A percentile compares a stretch with the other conserved stretches of the same genome.
Conservation (phyloP, 805 yeast genomes). For the Metschnikowia cubensis region DNA sequence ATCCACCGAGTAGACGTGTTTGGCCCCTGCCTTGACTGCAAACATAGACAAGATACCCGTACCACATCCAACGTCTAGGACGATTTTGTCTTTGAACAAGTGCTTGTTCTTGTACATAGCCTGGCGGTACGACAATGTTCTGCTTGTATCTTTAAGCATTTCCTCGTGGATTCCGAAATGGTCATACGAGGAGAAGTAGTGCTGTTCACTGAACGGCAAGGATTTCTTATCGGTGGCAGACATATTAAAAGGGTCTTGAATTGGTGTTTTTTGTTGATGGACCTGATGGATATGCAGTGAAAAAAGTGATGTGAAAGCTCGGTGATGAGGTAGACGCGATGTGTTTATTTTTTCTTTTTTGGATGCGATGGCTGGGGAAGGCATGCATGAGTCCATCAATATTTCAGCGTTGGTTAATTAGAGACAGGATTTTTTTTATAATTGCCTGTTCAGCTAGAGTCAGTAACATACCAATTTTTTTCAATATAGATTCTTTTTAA, state of each 20-base stretch:
- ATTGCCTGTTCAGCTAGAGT: too few species aligned
- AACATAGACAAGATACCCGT: constrained; percentile 97
- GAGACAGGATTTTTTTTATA: background rate
- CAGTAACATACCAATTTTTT: too few species aligned
- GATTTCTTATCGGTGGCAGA: constrained; percentile 66
- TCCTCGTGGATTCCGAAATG: constrained; percentile 98
- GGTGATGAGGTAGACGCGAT: constrained; percentile 1
- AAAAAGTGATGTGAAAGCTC: constrained; percentile 1
- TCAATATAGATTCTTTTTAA: background rate
- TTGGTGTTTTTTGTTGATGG: background rate
- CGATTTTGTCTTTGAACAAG: constrained; percentile 87
- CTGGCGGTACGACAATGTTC: constrained; percentile 87
- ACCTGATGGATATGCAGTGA: background rate
- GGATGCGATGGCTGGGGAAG: constrained; percentile 4
- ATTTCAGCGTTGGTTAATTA: background rate
- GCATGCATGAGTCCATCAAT: background rate
- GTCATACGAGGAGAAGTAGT: constrained; percentile 91
- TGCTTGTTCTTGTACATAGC: constrained; percentile 89
- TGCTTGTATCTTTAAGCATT: constrained; percentile 92
- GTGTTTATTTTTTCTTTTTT: background rate
- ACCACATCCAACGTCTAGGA: constrained; percentile 98
- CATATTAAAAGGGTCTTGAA: constrained; percentile 3
- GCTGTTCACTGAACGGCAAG: constrained; percentile 79
- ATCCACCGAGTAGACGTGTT: constrained; percentile 95
- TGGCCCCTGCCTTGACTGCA: constrained; percentile 98